Percentiles rank a stretch among this genome's conserved stretches.
Evolutionary conservation across 352 stramenopile species (phyloP).

Genomic region (Pythium phragmitis): DNA sequence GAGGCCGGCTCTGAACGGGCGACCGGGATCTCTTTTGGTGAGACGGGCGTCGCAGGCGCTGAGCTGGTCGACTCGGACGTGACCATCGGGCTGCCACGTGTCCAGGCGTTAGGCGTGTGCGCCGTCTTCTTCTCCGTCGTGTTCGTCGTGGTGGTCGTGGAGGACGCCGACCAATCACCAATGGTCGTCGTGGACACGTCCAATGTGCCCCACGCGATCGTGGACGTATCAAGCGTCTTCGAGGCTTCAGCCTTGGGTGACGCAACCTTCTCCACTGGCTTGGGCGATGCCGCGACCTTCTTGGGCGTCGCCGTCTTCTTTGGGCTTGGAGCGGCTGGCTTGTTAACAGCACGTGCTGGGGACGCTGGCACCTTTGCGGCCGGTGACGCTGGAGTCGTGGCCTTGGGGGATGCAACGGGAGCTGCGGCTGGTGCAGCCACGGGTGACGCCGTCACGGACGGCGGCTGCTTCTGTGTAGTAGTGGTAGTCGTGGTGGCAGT

Average conservation of each 20-base stretch:
- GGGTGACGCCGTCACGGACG: conserved; percentile 1
- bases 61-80: conserved; percentile 34
- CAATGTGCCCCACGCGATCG: conserved; percentile 63
- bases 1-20: conserved; percentile 38
- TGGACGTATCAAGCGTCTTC: conserved; percentile 47
- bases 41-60: conserved; percentile 50
- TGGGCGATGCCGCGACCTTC: conserved; percentile 23
- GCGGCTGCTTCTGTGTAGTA: conserved; percentile 2
- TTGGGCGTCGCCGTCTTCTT: conserved; percentile 26
- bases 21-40: conserved; percentile 65
- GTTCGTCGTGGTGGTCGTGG: conserved; percentile 22
- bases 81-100: conserved; percentile 57
- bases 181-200: conserved; percentile 67
- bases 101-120: conserved; percentile 66
- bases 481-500: background rate
- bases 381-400: conserved; percentile 1
- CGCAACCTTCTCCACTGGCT: conserved; percentile 23
- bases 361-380: conserved; percentile 1
- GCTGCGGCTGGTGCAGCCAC: background rate
- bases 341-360: background rate
- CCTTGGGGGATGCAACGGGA: conserved; percentile 3
- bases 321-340: conserved; percentile 6
- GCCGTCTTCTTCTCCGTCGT: conserved; percentile 47
- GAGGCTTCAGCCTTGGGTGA: conserved; percentile 23
- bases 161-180: conserved; percentile 50